Evolutionary conservation across 805 yeast genomes (phyloP).

Genomic region (Zygotorulaspora florentina): DNA sequence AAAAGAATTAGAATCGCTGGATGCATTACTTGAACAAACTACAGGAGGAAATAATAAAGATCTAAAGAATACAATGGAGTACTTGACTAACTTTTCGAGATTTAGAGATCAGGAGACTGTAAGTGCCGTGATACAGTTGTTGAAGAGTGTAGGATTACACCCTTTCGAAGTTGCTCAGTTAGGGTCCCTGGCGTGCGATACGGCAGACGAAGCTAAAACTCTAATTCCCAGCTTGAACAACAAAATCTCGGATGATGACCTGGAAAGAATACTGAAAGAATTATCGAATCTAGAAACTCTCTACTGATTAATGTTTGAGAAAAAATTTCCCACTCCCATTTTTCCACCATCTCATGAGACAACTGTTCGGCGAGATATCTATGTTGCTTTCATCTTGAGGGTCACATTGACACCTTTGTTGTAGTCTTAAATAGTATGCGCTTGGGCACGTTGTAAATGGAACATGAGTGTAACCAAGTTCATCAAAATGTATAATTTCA

Average conservation of each 20-base stretch:
- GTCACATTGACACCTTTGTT: constrained; percentile 61
- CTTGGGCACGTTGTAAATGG: constrained; percentile 66
- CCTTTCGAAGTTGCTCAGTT: constrained; percentile 92
- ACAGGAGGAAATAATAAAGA: constrained; percentile 78
- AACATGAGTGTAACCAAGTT: constrained; percentile 72
- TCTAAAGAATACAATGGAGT: constrained; percentile 85
- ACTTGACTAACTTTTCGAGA: constrained; percentile 78
- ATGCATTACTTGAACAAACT: constrained; percentile 32
- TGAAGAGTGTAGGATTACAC: constrained; percentile 72
- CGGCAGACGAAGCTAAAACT: constrained; percentile 94
- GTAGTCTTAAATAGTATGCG: constrained; percentile 44
- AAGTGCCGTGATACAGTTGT: constrained; percentile 83
- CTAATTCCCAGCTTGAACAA: constrained; percentile 80
- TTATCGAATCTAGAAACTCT: constrained; percentile 60
- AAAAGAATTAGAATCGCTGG: constrained; percentile 36
- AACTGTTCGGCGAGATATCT: constrained; percentile 49
- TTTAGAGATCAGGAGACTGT: constrained; percentile 91
- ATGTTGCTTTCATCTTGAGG: constrained; percentile 41
- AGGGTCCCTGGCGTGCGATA: constrained; percentile 89
- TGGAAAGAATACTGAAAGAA: constrained; percentile 84
- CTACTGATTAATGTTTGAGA: constrained; percentile 27
- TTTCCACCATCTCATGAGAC: constrained; percentile 75
- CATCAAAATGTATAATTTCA: constrained; percentile 74
- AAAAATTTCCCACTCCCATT: constrained; percentile 48
- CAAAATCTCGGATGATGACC: constrained; percentile 80